Base-by-base conservation (phyloP, 2,329 filamentous ascomycete species). In the Pseudopithomyces maydicus region DNA sequence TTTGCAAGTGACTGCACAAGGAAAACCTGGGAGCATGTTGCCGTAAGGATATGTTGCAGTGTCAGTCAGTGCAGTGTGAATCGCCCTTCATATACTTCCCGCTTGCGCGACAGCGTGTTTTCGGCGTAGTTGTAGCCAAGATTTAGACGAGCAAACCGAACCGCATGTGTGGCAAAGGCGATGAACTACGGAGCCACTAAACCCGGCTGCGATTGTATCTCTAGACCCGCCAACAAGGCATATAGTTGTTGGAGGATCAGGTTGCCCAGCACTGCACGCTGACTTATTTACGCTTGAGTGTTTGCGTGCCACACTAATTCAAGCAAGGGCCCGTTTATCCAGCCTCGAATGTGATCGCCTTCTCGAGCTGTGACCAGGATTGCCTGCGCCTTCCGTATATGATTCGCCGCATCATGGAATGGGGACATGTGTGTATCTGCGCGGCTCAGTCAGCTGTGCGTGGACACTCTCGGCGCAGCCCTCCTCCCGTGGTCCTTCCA, bases 361-460 rank as follows among this genome's bases (percentile, higher is more conserved):
- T 57, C 59, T 54, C 56, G 61, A 63, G 49, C 22, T 56, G 48
- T 53, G 57, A 55, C 51, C 45, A 57, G 55, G 43, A 42, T 60
- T 55, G 52, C 33, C 29, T 36, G 32, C 23, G 41, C 41, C 39
- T 14, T 15, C 48, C 26, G 11, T 38, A 17, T 22, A 23, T 35
- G 48, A 56, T 54, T 57, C 35, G 53, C 22, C 36, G 45, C 32
- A 15, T 20, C 15, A 36, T 47, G 45, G 22, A 52, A 55, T 44
- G 19, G 26, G 44, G 41, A 47, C 32, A 29, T 62, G 57, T 62
- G 57, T 63, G 62, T 62, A 58, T 61, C 61, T 69, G 66, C 65
- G 69, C 32, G 22, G 66, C 69, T 71, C 69, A 64, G 68, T 74
- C 66, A 73, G 63, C 64, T 64, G 45, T 49, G 22, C 38, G 29